These are phyloP conservation scores for Ceratobasidium sp. DNA, from an alignment of 1,284 basidiomycete genomes.

Conservation along the genomic window DNA sequence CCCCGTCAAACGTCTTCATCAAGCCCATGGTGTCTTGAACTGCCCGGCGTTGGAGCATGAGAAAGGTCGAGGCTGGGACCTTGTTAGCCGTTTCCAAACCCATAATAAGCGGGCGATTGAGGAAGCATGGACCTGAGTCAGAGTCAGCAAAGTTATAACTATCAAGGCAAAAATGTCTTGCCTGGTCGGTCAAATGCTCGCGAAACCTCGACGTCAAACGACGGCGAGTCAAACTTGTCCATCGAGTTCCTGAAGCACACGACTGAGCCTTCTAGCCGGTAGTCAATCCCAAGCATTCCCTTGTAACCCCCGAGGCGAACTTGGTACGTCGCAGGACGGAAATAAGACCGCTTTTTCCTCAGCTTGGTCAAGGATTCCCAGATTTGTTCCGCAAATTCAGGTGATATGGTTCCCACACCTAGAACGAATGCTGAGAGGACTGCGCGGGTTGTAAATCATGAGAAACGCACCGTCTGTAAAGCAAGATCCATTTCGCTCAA, in stretches of 20 bases:
- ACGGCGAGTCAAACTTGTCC: constrained; percentile 66
- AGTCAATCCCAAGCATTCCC: constrained; percentile 65
- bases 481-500: constrained; percentile 47
- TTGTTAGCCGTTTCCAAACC: constrained; percentile 62
- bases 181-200: constrained; percentile 65
- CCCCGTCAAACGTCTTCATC: constrained; percentile 52
- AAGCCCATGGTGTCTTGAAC: constrained; percentile 57
- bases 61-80: constrained; percentile 60
- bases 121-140: constrained; percentile 37
- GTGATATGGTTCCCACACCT: constrained; percentile 71
- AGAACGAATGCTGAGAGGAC: constrained; percentile 53
- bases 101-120: constrained; percentile 65
- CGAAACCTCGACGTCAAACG: constrained; percentile 65
- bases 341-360: constrained; percentile 49
- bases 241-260: constrained; percentile 63
- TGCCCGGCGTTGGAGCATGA: constrained; percentile 61
- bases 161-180: constrained; percentile 58
- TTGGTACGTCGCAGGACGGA: constrained; percentile 46
- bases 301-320: constrained; percentile 49
- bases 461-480: constrained; percentile 55
- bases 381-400: constrained; percentile 60
- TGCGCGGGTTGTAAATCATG: background rate
- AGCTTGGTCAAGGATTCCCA: constrained; percentile 55
- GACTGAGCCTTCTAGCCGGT: constrained; percentile 51
- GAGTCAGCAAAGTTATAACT: background rate